Conservation (phyloP, 805 yeast genomes). For the Suhomyces vadensis region DNA sequence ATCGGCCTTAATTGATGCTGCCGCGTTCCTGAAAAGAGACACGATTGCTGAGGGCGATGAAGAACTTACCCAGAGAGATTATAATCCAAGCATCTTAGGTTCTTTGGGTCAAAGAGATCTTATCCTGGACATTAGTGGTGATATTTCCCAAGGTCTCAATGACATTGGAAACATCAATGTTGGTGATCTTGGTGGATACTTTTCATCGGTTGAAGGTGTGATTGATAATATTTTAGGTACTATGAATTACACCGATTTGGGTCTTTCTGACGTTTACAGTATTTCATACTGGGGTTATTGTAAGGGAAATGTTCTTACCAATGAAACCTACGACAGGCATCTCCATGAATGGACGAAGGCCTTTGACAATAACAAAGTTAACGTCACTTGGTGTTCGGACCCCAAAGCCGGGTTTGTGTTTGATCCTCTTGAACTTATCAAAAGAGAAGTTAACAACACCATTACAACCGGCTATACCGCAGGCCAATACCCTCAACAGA, state of each 20-base stretch:
- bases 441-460: constrained; percentile 31
- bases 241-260: constrained; percentile 32
- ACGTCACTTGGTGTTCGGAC: constrained; percentile 51
- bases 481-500: constrained; percentile 19
- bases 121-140: neutral
- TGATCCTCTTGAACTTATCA: constrained; percentile 47
- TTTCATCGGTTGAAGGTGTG: constrained; percentile 16
- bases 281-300: constrained; percentile 48
- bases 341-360: constrained; percentile 9
- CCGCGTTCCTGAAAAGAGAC: constrained; percentile 9
- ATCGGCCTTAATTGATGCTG: constrained; percentile 26
- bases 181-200: constrained; percentile 8
- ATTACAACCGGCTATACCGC: constrained; percentile 24
- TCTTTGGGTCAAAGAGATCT: neutral
- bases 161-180: constrained; percentile 5
- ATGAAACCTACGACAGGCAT: constrained; percentile 6
- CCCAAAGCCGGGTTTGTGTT: constrained; percentile 58
- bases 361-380: constrained; percentile 27
- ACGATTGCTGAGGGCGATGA: neutral
- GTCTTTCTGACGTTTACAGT: constrained; percentile 42
- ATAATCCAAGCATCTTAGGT: neutral
- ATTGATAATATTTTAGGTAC: constrained; percentile 20
- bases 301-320: constrained; percentile 24
- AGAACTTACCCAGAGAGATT: neutral
- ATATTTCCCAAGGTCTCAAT: neutral